phyloP scores from a whole-genome alignment of 352 stramenopile genomes.

The Phytophthora sansomeana region DNA sequence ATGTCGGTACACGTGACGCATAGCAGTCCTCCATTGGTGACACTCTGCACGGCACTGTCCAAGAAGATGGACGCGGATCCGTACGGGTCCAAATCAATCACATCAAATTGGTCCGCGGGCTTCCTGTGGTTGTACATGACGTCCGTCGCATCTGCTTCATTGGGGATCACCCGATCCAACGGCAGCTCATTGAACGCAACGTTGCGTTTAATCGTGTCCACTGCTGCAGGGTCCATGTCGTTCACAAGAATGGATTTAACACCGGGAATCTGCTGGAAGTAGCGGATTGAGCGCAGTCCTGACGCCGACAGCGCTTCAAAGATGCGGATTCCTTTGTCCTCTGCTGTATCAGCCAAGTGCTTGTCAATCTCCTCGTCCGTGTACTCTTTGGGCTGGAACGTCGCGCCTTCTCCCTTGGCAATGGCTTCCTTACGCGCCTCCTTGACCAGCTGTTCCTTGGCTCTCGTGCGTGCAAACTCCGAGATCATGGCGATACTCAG shows the following conservation, averaged over 20 bases:
- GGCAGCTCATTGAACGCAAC: conserved; percentile 90
- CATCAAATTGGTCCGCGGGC: conserved; percentile 95
- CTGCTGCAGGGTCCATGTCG: conserved; percentile 97
- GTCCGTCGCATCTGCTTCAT: conserved; percentile 86
- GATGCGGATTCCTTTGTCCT: conserved; percentile 94
- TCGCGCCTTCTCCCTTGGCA: conserved; percentile 38
- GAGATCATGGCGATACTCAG: conserved; percentile 98
- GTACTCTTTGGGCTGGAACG: conserved; percentile 60
- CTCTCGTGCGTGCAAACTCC: conserved; percentile 94
- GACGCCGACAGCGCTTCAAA: conserved; percentile 99
- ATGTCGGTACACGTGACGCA: conserved; percentile 99
- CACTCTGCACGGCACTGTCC: conserved; percentile 95
- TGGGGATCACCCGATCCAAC: conserved; percentile 84
- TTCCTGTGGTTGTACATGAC: conserved; percentile 92
- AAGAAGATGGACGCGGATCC: conserved; percentile 98
- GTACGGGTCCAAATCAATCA: conserved; percentile 99
- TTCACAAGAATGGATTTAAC: conserved; percentile 98
- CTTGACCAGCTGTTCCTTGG: conserved; percentile 73
- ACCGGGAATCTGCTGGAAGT: conserved; percentile 98
- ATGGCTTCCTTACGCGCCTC: conserved; percentile 70
- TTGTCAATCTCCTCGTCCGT: conserved; percentile 80
- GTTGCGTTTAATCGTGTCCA: conserved; percentile 97
- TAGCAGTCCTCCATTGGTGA: conserved; percentile 96
- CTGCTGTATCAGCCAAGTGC: conserved; percentile 63
- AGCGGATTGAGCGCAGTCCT: conserved; percentile 98